Percentiles rank a stretch among this genome's conserved stretches.
These are phyloP conservation scores for Chlorella sp. DNA, from an alignment of 139 green algal species.

Conservation along the genomic window DNA sequence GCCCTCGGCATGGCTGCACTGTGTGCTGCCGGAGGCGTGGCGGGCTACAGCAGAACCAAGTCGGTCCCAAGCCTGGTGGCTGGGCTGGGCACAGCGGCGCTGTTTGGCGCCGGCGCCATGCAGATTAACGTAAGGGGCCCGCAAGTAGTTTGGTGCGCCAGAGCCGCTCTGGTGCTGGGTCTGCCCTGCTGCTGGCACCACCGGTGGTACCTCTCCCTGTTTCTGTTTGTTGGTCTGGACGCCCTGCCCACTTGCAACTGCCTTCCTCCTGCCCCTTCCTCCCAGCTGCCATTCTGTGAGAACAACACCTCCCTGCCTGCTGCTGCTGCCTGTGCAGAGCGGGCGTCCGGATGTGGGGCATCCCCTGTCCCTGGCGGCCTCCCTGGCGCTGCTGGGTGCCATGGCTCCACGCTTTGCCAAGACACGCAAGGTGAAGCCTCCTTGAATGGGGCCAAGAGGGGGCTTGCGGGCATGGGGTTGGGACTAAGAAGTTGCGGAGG, in stretches of 20 bases:
- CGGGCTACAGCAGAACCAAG: background rate
- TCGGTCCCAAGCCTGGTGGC: conserved; percentile 9
- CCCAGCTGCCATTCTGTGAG: background rate
- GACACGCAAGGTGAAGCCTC: background rate
- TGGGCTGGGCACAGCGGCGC: conserved; percentile 26
- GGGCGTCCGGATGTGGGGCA: conserved; percentile 30
- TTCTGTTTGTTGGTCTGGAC: too few species aligned
- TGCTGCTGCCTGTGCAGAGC: background rate
- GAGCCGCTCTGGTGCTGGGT: background rate
- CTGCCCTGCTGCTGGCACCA: too few species aligned
- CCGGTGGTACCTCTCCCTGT: background rate
- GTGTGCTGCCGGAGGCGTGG: background rate
- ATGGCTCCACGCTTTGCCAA: conserved; percentile 23
- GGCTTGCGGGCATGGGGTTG: background rate
- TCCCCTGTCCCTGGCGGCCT: conserved; percentile 13
- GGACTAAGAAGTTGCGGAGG: background rate
- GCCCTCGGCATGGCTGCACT: conserved; percentile 26
- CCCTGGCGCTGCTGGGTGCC: conserved; percentile 21
- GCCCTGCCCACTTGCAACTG: background rate
- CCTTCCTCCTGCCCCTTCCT: background rate
- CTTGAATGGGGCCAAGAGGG: background rate
- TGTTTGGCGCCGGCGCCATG: conserved; percentile 19
- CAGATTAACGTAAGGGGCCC: conserved; percentile 30
- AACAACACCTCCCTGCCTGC: background rate
- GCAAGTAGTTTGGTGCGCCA: too few species aligned